Evolutionary conservation across 2,329 filamentous ascomycete genomes (phyloP), one percentile per base, ranked within the genome.

Genomic region (Diaporthe velutina): DNA sequence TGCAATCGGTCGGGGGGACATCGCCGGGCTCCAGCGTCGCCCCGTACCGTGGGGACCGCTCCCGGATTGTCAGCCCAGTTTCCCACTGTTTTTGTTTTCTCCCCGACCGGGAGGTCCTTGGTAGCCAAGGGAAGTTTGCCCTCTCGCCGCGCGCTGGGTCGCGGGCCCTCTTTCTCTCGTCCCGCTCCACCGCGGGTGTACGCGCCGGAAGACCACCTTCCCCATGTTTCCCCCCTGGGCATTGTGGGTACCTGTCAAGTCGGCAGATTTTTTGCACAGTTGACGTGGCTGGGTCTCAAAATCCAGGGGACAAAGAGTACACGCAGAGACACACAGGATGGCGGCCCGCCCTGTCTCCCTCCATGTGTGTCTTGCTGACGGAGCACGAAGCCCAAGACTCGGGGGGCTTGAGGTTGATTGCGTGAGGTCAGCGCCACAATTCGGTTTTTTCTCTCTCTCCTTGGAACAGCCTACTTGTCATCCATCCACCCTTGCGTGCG

Each of bases 221-320:
- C 73, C 70, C 70, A 55, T 64, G 64, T 64, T 68, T 64, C 28
- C 48, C 61, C 55, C 54, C 58, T 57, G 42, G 57, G 45, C 19
- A 28, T 61, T 64, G 66, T 40, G 61, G 71, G 61, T 73, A 75
- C 74, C 74, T 75, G 74, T 74, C 74, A 75, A 71, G 40, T 66
- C 74, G 74, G 74, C 71, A 70, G 68, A 70, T 74, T 58, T 74
- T 73, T 68, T 55, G 64, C 66, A n/a, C 66, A 67, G 68, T 74
- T 60, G 60, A 71, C 42, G 48, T 64, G 68, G 70, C 74, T 58
- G 52, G 57, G 57, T 75, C 55, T 64, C 45, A 35, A 15, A 25
- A 50, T 22, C 52, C 48, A 57, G 57, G 42, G 58, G n/a, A 72
- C 33, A 54, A 17, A 68, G 30, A 58, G 19, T 7, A 57, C 30